These are phyloP conservation scores for Paecilomyces formosus DNA, from an alignment of 2,329 filamentous ascomycete species.

Conservation along the genomic window DNA sequence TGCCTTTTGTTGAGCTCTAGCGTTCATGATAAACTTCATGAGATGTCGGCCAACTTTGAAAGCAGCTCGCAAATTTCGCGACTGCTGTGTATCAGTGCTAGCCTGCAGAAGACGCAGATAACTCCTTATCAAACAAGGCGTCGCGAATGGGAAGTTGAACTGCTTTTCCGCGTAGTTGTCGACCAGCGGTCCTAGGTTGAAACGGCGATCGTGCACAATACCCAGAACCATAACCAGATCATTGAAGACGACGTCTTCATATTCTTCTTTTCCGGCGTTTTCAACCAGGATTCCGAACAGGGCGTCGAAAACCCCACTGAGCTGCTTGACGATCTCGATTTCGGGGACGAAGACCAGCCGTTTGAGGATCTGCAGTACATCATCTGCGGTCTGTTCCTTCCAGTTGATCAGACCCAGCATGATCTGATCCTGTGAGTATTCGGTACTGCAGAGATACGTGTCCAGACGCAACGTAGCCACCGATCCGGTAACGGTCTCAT, in stretches of 20 bases:
- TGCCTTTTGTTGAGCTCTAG: constrained; percentile 74
- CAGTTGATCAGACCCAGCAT: constrained; percentile 79
- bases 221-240: constrained; percentile 82
- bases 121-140: constrained; percentile 77
- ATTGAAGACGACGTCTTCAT: constrained; percentile 87
- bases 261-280: constrained; percentile 82
- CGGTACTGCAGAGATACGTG: constrained; percentile 88
- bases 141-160: constrained; percentile 91
- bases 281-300: constrained; percentile 89
- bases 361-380: constrained; percentile 67
- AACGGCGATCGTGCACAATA: constrained; percentile 89
- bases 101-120: constrained; percentile 77
- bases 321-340: constrained; percentile 92
- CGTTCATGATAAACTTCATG: constrained; percentile 89
- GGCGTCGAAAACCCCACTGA: constrained; percentile 81
- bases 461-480: constrained; percentile 71
- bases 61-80: constrained; percentile 77
- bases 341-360: constrained; percentile 90
- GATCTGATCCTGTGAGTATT: constrained; percentile 85
- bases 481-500: constrained; percentile 66
- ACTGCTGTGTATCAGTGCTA: constrained; percentile 73
- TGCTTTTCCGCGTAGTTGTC: constrained; percentile 82
- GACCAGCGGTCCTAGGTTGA: constrained; percentile 83
- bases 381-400: constrained; percentile 66
- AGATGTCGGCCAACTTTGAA: constrained; percentile 94